Evolutionary conservation across 441 rosid genomes (phyloP).

Genomic region (Bocquillonia castaneifolia): DNA sequence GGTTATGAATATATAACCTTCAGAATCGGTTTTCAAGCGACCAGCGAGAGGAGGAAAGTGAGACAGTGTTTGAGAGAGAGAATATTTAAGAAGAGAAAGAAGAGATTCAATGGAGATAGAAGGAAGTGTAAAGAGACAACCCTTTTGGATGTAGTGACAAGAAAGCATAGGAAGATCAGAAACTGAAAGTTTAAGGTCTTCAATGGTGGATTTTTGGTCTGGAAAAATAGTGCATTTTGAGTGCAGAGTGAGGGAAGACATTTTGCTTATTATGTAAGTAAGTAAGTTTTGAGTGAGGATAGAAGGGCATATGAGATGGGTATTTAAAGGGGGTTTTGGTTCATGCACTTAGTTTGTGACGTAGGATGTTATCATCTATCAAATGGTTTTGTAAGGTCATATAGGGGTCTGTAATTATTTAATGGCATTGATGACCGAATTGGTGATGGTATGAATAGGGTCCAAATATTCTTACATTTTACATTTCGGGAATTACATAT

Average conservation of each 20-base stretch:
- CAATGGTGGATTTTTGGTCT: conserved; percentile 35
- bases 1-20: conserved; percentile 52
- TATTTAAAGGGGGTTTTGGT: too few species aligned
- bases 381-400: too few species aligned
- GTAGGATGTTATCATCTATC: too few species aligned
- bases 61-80: conserved; percentile 65
- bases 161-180: conserved; percentile 95
- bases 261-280: too few species aligned
- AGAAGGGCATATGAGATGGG: too few species aligned
- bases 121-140: conserved; percentile 52
- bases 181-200: conserved; percentile 64
- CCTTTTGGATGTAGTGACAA: conserved; percentile 93
- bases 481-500: too few species aligned
- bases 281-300: too few species aligned
- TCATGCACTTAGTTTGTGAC: too few species aligned
- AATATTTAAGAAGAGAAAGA: conserved; percentile 39
- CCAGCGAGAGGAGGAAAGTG: conserved; percentile 81
- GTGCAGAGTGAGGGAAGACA: conserved; percentile 30
- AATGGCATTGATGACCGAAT: too few species aligned
- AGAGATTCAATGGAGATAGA: conserved; percentile 39
- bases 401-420: too few species aligned
- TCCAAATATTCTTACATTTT: too few species aligned
- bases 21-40: conserved; percentile 51
- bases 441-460: too few species aligned
- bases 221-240: conserved; percentile 70